Conservation (phyloP, 1,284 basidiomycete species). For the Boletus sp. region DNA sequence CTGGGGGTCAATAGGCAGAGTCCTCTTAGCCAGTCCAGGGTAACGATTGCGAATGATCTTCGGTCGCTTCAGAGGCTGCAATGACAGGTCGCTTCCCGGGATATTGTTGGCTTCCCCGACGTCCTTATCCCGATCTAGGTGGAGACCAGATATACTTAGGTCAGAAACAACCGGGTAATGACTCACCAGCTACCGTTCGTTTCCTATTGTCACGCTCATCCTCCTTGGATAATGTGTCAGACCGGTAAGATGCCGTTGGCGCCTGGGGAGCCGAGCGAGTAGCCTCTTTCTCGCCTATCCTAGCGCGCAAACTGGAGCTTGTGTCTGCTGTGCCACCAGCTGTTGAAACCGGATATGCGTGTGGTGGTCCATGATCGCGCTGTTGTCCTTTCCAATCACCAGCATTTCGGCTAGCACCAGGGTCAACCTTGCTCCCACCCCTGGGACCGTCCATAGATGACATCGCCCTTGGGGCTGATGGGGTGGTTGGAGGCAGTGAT, state of each 20-base stretch:
- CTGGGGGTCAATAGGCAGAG: constrained; percentile 57
- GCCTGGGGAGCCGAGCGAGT: constrained; percentile 38
- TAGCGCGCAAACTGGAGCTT: constrained; percentile 52
- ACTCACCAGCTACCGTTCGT: constrained; percentile 62
- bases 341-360: constrained; percentile 24
- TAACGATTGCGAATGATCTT: constrained; percentile 47
- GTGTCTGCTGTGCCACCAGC: constrained; percentile 21
- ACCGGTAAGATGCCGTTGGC: constrained; percentile 39
- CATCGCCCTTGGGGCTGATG: constrained; percentile 73
- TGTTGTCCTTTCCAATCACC: constrained; percentile 33
- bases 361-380: constrained; percentile 29
- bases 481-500: constrained; percentile 49
- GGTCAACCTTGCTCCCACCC: constrained; percentile 34
- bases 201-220: constrained; percentile 68
- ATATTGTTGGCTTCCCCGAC: constrained; percentile 22
- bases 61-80: constrained; percentile 41
- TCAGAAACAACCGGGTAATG: neutral
- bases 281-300: constrained; percentile 59
- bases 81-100: constrained; percentile 22
- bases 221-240: constrained; percentile 41
- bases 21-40: constrained; percentile 49
- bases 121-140: constrained; percentile 37
- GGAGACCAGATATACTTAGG: neutral
- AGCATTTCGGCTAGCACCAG: constrained; percentile 35
- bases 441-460: constrained; percentile 40